A percentile compares a stretch with the other conserved stretches of the same genome.
These are phyloP conservation scores for Epicoccum nigrum DNA, from an alignment of 2,329 filamentous ascomycete species.

Conservation along the genomic window DNA sequence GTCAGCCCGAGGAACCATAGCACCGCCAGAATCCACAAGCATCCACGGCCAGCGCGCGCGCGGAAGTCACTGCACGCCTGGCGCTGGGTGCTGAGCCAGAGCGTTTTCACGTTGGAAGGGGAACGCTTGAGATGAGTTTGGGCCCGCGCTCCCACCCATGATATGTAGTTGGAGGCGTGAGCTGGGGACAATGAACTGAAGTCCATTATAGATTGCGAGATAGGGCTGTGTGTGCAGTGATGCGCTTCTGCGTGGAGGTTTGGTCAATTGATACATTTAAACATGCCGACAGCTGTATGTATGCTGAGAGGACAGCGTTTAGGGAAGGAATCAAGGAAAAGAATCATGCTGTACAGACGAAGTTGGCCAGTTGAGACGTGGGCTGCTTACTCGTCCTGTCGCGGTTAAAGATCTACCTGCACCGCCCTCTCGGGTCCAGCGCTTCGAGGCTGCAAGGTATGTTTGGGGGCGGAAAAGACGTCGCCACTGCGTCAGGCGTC, in stretches of 20 bases:
- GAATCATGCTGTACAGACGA: background rate
- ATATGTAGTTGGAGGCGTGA: slow-evolving; percentile 2
- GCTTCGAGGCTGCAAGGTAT: background rate
- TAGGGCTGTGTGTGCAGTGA: background rate
- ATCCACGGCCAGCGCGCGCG: background rate
- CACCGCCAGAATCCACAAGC: background rate
- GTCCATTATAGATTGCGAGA: background rate
- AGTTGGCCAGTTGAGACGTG: background rate
- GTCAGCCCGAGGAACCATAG: slow-evolving; percentile 2
- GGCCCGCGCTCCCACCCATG: slow-evolving; percentile 1
- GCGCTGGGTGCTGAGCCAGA: slow-evolving; percentile 2
- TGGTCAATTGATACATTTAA: too few relatives aligned
- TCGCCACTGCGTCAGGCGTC: slow-evolving; percentile 2
- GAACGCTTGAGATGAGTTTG: slow-evolving; percentile 3
- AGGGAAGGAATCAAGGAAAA: too few relatives aligned
- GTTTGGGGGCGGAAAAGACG: too few relatives aligned
- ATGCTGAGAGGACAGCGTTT: too few relatives aligned
- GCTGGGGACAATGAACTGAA: background rate
- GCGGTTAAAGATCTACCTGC: background rate
- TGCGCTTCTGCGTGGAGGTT: background rate
- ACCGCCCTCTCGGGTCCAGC: background rate
- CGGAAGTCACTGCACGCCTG: slow-evolving; percentile 5
- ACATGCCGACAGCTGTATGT: too few relatives aligned
- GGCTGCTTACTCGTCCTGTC: background rate
- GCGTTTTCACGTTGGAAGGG: background rate